These are phyloP conservation scores for Periconia macrospinosa DNA, from an alignment of 2,329 filamentous ascomycete species.

Conservation along the genomic window DNA sequence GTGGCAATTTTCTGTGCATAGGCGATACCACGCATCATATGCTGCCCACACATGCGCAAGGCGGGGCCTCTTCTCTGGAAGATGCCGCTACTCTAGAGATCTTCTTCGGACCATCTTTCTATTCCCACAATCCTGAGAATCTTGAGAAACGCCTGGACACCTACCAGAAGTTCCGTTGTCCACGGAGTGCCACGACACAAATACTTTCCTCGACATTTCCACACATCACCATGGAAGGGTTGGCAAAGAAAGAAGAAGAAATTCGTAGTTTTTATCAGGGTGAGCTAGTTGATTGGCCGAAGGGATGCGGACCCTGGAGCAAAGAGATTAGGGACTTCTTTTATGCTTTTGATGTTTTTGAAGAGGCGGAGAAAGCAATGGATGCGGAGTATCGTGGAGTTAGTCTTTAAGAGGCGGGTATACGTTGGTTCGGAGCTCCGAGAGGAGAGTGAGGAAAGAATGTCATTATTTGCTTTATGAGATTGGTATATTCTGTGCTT, in stretches of 20 bases:
- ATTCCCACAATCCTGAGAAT: neutral
- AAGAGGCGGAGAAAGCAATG: constrained; percentile 12
- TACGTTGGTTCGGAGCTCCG: too few species aligned
- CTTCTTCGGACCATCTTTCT: constrained; percentile 4
- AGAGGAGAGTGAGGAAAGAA: too few species aligned
- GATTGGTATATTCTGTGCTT: too few species aligned
- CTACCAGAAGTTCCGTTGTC: constrained; percentile 11
- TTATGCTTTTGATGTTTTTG: constrained; percentile 16
- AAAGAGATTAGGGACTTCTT: constrained; percentile 11
- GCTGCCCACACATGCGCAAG: constrained; percentile 18
- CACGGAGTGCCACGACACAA: constrained; percentile 15
- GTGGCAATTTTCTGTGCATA: constrained; percentile 7
- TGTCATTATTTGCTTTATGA: too few species aligned
- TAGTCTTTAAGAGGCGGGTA: too few species aligned
- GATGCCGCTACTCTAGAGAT: constrained; percentile 16
- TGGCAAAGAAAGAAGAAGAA: constrained; percentile 8
- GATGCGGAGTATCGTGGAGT: neutral
- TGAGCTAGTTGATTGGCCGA: constrained; percentile 9
- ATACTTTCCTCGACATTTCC: constrained; percentile 12
- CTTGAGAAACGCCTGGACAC: constrained; percentile 5
- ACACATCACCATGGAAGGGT: constrained; percentile 9
- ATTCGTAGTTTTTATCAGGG: constrained; percentile 15
- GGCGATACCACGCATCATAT: constrained; percentile 17
- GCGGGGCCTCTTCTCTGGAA: constrained; percentile 13
- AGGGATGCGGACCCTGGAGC: constrained; percentile 4